Conservation (phyloP, 2,329 filamentous ascomycete species). For the Penicillium sp. region DNA sequence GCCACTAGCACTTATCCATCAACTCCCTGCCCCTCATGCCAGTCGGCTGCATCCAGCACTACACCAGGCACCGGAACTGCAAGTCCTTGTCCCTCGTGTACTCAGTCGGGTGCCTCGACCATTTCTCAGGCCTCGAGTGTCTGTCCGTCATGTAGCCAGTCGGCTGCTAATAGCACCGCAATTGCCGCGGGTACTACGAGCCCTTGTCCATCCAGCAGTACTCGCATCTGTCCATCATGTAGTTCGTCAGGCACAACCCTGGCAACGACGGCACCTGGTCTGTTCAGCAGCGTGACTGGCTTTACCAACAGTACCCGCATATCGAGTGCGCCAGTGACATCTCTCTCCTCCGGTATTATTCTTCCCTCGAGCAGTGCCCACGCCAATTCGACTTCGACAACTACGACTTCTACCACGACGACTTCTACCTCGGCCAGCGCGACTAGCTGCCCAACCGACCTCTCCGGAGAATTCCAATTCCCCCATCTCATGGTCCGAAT, state of each 20-base stretch:
- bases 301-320: background rate
- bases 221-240: background rate
- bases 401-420: background rate
- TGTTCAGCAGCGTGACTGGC: no score
- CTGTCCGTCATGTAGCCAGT: background rate
- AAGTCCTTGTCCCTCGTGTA: background rate
- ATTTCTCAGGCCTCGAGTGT: background rate
- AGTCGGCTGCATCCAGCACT: background rate
- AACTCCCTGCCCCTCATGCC: background rate
- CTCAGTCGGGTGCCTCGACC: background rate
- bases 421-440: slow-evolving; percentile 10
- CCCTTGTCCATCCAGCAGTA: background rate
- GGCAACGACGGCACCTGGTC: background rate
- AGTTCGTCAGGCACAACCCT: background rate
- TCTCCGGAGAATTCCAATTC: slow-evolving; percentile 56
- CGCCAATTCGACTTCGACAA: background rate
- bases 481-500: slow-evolving; percentile 67
- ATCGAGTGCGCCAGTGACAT: background rate
- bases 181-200: background rate
- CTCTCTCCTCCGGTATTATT: background rate
- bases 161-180: background rate
- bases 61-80: no score
- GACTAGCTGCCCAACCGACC: slow-evolving; percentile 49
- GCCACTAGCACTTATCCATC: background rate
- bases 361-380: background rate